Conservation (phyloP, 164 flowering plant genomes). For the Litsea cubeba region DNA sequence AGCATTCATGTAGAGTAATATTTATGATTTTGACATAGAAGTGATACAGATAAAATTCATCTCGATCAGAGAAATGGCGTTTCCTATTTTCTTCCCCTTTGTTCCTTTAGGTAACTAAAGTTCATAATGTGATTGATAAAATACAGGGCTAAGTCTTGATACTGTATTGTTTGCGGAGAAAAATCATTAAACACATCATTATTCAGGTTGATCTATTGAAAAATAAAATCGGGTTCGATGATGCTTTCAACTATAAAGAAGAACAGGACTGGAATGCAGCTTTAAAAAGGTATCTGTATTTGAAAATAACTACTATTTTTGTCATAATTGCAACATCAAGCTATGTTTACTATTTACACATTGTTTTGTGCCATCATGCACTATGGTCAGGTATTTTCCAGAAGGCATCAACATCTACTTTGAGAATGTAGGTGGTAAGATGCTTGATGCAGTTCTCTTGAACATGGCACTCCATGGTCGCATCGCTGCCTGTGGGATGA, state of each 20-base stretch:
- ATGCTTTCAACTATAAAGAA: constrained; percentile 21
- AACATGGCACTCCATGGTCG: constrained; percentile 33
- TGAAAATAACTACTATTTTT: neutral
- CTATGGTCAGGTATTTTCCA: constrained; percentile 24
- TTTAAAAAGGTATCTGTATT: constrained; percentile 25
- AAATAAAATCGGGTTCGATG: constrained; percentile 18
- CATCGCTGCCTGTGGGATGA: constrained; percentile 28
- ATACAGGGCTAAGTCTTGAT: neutral
- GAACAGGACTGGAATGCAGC: constrained; percentile 11
- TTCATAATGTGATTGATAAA: no score
- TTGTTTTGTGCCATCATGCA: no score
- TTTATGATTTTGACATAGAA: no score
- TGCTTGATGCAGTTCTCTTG: constrained; percentile 34
- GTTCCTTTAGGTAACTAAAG: neutral
- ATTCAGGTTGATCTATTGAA: constrained; percentile 20
- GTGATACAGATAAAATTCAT: neutral
- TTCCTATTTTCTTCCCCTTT: no score
- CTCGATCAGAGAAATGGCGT: no score
- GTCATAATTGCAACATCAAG: no score
- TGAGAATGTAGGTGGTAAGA: constrained; percentile 39
- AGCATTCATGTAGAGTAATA: neutral
- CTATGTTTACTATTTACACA: no score
- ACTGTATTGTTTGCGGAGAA: neutral
- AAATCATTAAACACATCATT: neutral
- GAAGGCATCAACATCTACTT: constrained; percentile 33